These are phyloP conservation scores for Eimeria praecox DNA, from an alignment of 169 alveolate species.

Conservation along the genomic window DNA sequence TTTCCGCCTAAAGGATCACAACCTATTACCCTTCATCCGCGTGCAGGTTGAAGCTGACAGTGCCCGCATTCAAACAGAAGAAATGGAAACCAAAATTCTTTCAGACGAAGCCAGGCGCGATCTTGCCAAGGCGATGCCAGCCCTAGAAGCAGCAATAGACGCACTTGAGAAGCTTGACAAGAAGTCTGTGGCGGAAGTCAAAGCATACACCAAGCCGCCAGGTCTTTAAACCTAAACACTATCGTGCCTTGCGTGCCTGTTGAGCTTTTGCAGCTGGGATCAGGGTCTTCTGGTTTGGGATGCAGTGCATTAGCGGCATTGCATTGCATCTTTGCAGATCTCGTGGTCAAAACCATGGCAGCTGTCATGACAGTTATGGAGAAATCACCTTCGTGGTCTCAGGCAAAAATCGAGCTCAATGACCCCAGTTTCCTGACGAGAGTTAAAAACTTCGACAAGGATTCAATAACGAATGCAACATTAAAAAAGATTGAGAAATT, in stretches of 20 bases:
- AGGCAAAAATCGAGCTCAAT: slow-evolving; percentile 95
- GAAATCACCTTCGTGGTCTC: slow-evolving; percentile 95
- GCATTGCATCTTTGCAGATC: slow-evolving; percentile 81
- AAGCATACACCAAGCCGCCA: slow-evolving; percentile 86
- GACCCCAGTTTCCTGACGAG: slow-evolving; percentile 95
- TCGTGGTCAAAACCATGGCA: slow-evolving; percentile 95
- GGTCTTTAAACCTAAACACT: slow-evolving; percentile 28
- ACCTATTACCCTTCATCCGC: neutral
- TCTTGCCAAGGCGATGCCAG: slow-evolving; percentile 97
- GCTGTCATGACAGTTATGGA: slow-evolving; percentile 96
- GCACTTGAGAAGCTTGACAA: slow-evolving; percentile 97
- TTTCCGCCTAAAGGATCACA: neutral
- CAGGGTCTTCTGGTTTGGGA: neutral
- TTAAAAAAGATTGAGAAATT: slow-evolving; percentile 92
- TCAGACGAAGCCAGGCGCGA: slow-evolving; percentile 98
- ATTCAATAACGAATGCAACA: slow-evolving; percentile 91
- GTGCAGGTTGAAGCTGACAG: slow-evolving; percentile 94
- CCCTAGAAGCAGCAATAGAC: slow-evolving; percentile 96
- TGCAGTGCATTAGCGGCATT: neutral
- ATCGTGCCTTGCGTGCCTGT: neutral
- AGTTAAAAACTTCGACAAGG: slow-evolving; percentile 95
- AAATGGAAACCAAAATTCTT: slow-evolving; percentile 94
- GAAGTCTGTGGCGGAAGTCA: slow-evolving; percentile 96
- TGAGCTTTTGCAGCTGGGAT: neutral
- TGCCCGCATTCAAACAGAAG: slow-evolving; percentile 95